These are phyloP conservation scores for Exsudoporus floridanus DNA, from an alignment of 1,284 basidiomycete species.

Conservation along the genomic window DNA sequence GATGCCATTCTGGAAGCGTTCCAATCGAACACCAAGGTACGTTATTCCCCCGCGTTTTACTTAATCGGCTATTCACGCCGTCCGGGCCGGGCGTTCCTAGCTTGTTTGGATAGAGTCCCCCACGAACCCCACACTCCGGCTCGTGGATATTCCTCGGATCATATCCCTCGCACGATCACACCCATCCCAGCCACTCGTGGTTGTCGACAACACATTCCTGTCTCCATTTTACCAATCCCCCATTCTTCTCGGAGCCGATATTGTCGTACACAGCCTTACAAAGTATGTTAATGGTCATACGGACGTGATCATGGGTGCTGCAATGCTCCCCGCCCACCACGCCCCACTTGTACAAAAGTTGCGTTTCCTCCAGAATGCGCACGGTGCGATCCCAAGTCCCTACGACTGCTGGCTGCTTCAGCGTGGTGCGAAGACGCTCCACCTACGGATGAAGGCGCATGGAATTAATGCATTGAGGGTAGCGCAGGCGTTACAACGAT, in stretches of 20 bases:
- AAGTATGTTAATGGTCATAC: constrained; percentile 96
- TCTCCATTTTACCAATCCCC: constrained; percentile 92
- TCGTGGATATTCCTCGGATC: constrained; percentile 76
- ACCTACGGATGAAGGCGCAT: constrained; percentile 84
- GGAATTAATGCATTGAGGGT: constrained; percentile 81
- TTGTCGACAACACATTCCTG: constrained; percentile 92
- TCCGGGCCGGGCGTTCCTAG: constrained; percentile 38
- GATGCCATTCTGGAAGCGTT: constrained; percentile 66
- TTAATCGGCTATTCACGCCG: background rate
- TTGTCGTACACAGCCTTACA: constrained; percentile 79
- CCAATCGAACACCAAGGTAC: constrained; percentile 78
- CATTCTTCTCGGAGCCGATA: constrained; percentile 80
- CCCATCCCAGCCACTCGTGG: constrained; percentile 65
- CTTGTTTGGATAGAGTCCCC: constrained; percentile 97
- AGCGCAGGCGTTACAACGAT: constrained; percentile 61
- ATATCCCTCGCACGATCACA: constrained; percentile 59
- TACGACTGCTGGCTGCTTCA: constrained; percentile 92
- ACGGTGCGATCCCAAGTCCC: constrained; percentile 84
- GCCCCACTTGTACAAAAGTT: constrained; percentile 51
- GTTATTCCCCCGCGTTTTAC: constrained; percentile 17
- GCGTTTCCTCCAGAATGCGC: constrained; percentile 91
- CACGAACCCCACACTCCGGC: constrained; percentile 91
- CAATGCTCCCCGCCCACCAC: constrained; percentile 67
- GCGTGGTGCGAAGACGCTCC: constrained; percentile 89
- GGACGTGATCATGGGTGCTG: constrained; percentile 86